Evolutionary conservation across 176 grass and related monocot species (phyloP).

Genomic region (Neostapfia colusana): DNA sequence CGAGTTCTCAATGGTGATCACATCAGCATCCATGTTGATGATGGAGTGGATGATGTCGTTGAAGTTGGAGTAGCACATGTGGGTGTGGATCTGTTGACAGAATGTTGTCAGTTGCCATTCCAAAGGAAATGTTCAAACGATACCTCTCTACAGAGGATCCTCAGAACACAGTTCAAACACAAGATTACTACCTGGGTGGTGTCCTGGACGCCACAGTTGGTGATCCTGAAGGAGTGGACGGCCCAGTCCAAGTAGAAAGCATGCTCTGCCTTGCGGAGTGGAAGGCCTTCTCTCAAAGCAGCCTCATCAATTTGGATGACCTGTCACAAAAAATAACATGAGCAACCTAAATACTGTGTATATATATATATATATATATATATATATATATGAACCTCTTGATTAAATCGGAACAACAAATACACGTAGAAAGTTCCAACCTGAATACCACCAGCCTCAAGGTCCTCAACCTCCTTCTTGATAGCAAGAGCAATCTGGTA

Average conservation of each 20-base stretch:
- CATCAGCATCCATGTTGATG: constrained; percentile 88
- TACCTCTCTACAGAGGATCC: not conserved
- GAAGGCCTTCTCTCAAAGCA: constrained; percentile 86
- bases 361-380: too few relatives aligned
- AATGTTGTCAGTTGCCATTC: not conserved
- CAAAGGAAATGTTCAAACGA: not conserved
- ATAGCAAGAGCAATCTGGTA: constrained; percentile 96
- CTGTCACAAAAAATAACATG: constrained; percentile 33
- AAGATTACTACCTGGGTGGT: constrained; percentile 86
- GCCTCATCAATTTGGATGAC: constrained; percentile 98
- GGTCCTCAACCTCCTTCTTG: constrained; percentile 95
- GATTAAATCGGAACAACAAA: not conserved
- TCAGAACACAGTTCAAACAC: constrained; percentile 2
- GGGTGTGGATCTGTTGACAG: constrained; percentile 80
- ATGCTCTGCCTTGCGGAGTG: constrained; percentile 89
- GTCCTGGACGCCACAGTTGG: constrained; percentile 81
- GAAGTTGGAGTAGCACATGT: constrained; percentile 99
- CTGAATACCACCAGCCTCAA: constrained; percentile 89
- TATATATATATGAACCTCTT: not conserved
- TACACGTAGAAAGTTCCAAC: constrained; percentile 32
- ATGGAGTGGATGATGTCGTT: constrained; percentile 98
- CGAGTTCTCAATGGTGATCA: constrained; percentile 96
- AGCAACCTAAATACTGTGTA: not conserved
- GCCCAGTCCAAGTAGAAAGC: constrained; percentile 95
- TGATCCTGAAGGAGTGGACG: constrained; percentile 94